Evolutionary conservation across 345 rosid genomes (phyloP), one percentile per base, ranked within the genome.

Genomic region (Moricandia moricandioides): DNA sequence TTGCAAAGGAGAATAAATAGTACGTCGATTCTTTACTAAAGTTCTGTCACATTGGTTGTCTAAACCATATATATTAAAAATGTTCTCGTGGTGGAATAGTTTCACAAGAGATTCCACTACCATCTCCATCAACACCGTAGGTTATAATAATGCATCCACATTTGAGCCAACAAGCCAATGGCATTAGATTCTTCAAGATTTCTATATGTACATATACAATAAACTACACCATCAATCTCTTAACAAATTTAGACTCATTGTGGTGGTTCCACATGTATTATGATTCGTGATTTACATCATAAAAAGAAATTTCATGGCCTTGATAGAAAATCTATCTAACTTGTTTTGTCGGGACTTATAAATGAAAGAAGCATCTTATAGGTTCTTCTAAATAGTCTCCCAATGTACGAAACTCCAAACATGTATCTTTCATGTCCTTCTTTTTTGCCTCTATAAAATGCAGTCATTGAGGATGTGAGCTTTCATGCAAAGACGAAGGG

Each of bases 161-260:
- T 55, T 55, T 76, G 59, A 56, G 60, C 66, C 14, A 63, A 70
- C 71, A 70, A 47, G 57, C 57, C 27, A 52, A 52, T 52, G 57
- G 27, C 57, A 52, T 52, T 40, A 18, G 79, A 76, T 76, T 62
- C 74, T 68, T 33, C 74, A 69, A 61, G 5, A n/a, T 27, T 11
- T 75, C 13, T 30, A 34, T 24, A 55, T 29, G 8, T 27, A 34
- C 31, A 60, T 69, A 29, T 69, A 39, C 13, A 39, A 30, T 52
- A 61, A 37, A 62, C 65, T 76, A 29, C 51, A 70, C 70, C 74
- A 76, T 76, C 13, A n/a, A 62, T 62, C 17, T 30, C 5, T 54
- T 17, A 52, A 54, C 59, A 54, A 37, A 69, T 60, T 26, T 61
- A 37, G 56, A 51, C 56, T 51, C 4, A 17, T 21, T 21, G 24